These are phyloP conservation scores for Arthroderma sp. DNA, from an alignment of 2,329 filamentous ascomycete species.

Conservation along the genomic window DNA sequence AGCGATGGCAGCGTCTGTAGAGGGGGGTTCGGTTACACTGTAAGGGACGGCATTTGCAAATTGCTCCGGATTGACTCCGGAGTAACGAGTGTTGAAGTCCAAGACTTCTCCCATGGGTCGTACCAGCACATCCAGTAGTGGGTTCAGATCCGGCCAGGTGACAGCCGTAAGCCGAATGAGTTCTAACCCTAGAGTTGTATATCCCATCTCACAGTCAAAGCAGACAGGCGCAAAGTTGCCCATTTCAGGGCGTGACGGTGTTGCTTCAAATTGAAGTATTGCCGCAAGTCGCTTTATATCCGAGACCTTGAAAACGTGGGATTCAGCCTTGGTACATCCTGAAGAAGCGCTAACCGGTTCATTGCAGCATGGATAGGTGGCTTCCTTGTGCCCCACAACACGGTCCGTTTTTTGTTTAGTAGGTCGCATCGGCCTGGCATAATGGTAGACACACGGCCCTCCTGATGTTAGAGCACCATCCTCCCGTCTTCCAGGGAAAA, in stretches of 20 bases:
- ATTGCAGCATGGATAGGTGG: constrained; percentile 66
- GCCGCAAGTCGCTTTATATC: constrained; percentile 63
- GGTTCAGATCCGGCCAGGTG: constrained; percentile 65
- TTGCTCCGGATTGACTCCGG: constrained; percentile 69
- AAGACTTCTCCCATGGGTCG: constrained; percentile 70
- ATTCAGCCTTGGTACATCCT: constrained; percentile 58
- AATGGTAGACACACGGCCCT: constrained; percentile 70
- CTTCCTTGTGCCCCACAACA: constrained; percentile 44
- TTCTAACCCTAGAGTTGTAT: constrained; percentile 78
- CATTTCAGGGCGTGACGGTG: constrained; percentile 40
- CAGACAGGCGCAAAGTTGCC: constrained; percentile 43
- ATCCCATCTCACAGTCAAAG: constrained; percentile 97
- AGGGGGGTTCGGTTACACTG: constrained; percentile 14
- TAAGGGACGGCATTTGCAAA: constrained; percentile 55
- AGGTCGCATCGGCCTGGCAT: constrained; percentile 54
- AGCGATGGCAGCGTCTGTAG: background rate
- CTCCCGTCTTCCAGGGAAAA: constrained; percentile 72
- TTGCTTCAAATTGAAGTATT: constrained; percentile 66
- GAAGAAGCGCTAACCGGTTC: constrained; percentile 56
- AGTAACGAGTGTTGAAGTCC: constrained; percentile 85
- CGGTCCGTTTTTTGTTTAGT: constrained; percentile 38
- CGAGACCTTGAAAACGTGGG: constrained; percentile 79
- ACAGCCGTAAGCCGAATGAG: constrained; percentile 80
- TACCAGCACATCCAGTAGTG: constrained; percentile 72
- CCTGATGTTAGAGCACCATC: constrained; percentile 64